These are phyloP conservation scores for Cercospora sp. DNA, from an alignment of 2,329 filamentous ascomycete species.

Conservation along the genomic window DNA sequence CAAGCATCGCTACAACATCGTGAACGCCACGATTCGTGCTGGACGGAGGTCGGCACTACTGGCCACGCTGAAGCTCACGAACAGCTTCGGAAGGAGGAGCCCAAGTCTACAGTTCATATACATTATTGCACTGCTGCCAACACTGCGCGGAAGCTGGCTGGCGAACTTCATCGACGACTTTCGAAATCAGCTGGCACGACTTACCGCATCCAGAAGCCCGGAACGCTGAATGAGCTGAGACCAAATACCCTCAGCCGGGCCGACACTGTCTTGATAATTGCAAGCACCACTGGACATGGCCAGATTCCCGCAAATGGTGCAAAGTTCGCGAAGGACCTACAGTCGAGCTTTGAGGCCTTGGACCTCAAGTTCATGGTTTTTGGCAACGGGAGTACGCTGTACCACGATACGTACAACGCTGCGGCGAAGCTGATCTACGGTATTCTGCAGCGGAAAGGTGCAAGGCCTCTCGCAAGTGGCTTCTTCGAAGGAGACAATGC, in stretches of 20 bases:
- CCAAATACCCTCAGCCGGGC: not conserved
- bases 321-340: not conserved
- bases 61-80: not conserved
- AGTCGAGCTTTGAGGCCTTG: not conserved
- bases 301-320: constrained; percentile 10
- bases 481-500: constrained; percentile 11
- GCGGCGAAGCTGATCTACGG: constrained; percentile 1
- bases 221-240: constrained; percentile 5
- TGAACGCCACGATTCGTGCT: not conserved
- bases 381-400: constrained; percentile 14
- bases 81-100: not conserved
- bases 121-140: constrained; percentile 11
- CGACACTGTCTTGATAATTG: constrained; percentile 10
- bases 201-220: not conserved
- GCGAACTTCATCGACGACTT: constrained; percentile 1
- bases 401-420: constrained; percentile 11
- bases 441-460: not conserved
- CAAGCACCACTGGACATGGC: constrained; percentile 11
- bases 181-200: not conserved
- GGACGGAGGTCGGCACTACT: not conserved
- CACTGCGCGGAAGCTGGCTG: constrained; percentile 12
- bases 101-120: not conserved
- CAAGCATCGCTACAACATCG: not conserved
- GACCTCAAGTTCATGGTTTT: constrained; percentile 4
- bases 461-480: not conserved